phyloP scores from a whole-genome alignment of 176 grass and related monocot species.

The Thalia dealbata region DNA sequence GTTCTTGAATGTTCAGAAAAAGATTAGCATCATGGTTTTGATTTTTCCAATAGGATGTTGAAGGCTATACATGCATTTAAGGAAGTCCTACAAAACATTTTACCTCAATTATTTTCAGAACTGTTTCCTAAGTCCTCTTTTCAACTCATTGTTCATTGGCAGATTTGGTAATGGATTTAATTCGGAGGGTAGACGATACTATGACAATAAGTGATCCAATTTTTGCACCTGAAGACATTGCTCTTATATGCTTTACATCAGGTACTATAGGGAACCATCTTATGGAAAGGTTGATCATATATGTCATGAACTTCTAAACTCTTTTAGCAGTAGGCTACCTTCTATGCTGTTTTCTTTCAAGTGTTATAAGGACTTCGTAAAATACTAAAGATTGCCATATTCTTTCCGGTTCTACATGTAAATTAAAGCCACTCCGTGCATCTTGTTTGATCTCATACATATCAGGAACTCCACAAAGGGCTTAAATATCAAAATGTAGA shows the following conservation, averaged over 20 bases:
- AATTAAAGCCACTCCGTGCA: too few species aligned
- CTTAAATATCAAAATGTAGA: not conserved
- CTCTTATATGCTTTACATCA: constrained; percentile 94
- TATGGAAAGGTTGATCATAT: not conserved
- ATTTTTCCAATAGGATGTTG: not conserved
- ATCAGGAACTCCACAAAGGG: not conserved
- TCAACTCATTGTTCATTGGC: constrained; percentile 16
- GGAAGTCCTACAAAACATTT: not conserved
- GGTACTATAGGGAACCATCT: constrained; percentile 23
- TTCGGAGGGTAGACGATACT: constrained; percentile 25
- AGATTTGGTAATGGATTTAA: constrained; percentile 33
- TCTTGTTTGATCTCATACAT: too few species aligned
- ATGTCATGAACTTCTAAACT: not conserved
- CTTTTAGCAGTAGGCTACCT: not conserved
- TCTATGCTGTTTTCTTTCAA: not conserved
- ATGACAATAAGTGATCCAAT: constrained; percentile 16
- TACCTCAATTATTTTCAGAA: constrained; percentile 1
- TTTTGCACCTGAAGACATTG: constrained; percentile 30
- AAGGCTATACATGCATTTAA: not conserved
- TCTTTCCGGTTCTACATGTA: too few species aligned
- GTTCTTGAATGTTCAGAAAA: not conserved
- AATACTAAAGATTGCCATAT: not conserved
- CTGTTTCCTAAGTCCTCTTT: not conserved
- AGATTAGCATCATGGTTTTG: not conserved
- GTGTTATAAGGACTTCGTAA: not conserved